Conservation (phyloP, 768 basidiomycete genomes). For the Tricholoma flavovirens region DNA sequence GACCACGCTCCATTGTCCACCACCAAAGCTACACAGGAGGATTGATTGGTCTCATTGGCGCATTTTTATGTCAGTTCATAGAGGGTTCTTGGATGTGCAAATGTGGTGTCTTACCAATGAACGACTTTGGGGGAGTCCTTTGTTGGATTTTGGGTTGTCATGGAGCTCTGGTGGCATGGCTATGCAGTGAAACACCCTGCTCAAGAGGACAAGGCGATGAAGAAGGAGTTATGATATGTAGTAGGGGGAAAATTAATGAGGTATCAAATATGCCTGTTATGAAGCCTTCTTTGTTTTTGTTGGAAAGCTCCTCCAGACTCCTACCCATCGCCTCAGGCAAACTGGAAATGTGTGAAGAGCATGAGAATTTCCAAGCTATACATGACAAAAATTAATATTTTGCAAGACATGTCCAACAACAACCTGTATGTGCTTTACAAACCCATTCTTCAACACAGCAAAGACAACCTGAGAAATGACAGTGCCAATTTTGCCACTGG, state of each 20-base stretch:
- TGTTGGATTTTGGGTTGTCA: too few species aligned
- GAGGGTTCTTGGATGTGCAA: too few species aligned
- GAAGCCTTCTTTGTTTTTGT: conserved; percentile 62
- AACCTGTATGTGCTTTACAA: conserved; percentile 63
- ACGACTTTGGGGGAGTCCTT: too few species aligned
- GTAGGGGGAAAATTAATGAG: not conserved
- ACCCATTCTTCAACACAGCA: conserved; percentile 54
- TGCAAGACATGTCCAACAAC: not conserved
- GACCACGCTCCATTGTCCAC: too few species aligned
- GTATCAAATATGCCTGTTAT: conserved; percentile 25
- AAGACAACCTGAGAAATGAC: conserved; percentile 79
- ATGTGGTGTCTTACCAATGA: too few species aligned
- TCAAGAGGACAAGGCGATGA: too few species aligned
- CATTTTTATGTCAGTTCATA: too few species aligned
- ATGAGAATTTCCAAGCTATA: conserved; percentile 72
- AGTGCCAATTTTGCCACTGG: conserved; percentile 78
- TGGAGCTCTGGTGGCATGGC: too few species aligned
- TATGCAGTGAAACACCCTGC: too few species aligned
- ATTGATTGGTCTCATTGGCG: too few species aligned
- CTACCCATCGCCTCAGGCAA: conserved; percentile 71
- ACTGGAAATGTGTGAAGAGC: conserved; percentile 81
- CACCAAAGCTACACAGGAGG: too few species aligned
- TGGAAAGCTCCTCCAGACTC: conserved; percentile 67
- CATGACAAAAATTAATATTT: conserved; percentile 3
- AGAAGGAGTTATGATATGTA: not conserved